phyloP scores from a whole-genome alignment of 495 filamentous ascomycete species.

The Penicillium nucicola region DNA sequence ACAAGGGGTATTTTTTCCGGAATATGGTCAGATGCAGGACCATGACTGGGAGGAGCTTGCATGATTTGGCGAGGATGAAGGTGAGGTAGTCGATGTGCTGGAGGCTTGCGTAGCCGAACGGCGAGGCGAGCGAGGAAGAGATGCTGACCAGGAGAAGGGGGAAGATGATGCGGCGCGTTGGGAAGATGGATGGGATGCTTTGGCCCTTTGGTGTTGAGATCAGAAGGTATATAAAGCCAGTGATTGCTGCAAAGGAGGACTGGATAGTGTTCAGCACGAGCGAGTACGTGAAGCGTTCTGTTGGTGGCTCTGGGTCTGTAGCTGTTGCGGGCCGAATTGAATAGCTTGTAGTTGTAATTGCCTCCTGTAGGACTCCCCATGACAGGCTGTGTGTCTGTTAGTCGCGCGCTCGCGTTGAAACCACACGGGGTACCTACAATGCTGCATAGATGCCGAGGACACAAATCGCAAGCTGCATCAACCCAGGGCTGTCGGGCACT shows the following conservation, averaged over 20 bases:
- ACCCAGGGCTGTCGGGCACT: slow-evolving; percentile 42
- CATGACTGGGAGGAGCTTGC: slow-evolving; percentile 98
- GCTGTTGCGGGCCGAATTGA: slow-evolving; percentile 35
- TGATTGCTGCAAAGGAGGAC: slow-evolving; percentile 80
- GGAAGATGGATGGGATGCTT: slow-evolving; percentile 66
- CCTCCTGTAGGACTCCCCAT: slow-evolving; percentile 96
- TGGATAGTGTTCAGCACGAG: slow-evolving; percentile 96
- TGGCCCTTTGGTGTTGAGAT: slow-evolving; percentile 57
- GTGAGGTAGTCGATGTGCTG: slow-evolving; percentile 98
- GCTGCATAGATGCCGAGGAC: slow-evolving; percentile 92
- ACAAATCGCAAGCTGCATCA: slow-evolving; percentile 76
- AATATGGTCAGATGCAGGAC: slow-evolving; percentile 91
- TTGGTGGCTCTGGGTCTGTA: slow-evolving; percentile 49
- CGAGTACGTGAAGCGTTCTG: slow-evolving; percentile 80
- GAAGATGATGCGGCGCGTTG: slow-evolving; percentile 63
- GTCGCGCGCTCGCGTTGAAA: background rate
- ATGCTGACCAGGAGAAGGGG: slow-evolving; percentile 85
- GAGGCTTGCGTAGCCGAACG: slow-evolving; percentile 92
- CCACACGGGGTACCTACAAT: slow-evolving; percentile 63
- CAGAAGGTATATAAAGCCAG: slow-evolving; percentile 77
- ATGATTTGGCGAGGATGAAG: slow-evolving; percentile 95
- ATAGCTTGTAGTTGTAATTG: slow-evolving; percentile 93
- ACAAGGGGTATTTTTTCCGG: slow-evolving; percentile 83
- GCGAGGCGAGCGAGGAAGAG: slow-evolving; percentile 81
- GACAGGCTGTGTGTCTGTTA: slow-evolving; percentile 62